Conservation (phyloP, 129 eudicot genomes). For the carrot (Daucus carota) region DNA sequence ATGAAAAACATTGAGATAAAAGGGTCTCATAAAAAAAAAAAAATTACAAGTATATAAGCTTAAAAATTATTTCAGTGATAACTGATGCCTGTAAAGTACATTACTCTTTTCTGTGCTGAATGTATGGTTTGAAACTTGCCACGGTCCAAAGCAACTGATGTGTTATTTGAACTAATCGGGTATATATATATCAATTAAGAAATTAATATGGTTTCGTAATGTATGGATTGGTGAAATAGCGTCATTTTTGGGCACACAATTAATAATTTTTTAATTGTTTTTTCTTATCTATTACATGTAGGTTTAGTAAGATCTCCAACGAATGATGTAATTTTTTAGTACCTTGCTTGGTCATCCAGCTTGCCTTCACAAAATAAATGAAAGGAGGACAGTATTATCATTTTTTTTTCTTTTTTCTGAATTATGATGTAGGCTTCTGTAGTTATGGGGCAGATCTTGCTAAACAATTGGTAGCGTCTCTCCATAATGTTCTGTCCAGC, state of each 20-base stretch:
- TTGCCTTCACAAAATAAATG: background rate
- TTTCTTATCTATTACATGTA: too few relatives aligned
- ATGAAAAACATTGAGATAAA: background rate
- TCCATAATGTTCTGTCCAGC: conserved; percentile 61
- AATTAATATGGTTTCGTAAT: background rate
- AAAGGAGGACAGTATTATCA: too few relatives aligned
- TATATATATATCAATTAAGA: background rate
- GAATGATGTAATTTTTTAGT: too few relatives aligned
- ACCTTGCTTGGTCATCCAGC: background rate
- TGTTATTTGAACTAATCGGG: background rate
- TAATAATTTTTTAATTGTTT: too few relatives aligned
- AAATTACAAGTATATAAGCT: background rate
- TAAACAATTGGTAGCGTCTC: conserved; percentile 55
- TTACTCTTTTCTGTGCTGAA: too few relatives aligned
- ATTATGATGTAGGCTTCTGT: conserved; percentile 54
- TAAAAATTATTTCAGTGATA: too few relatives aligned
- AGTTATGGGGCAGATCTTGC: conserved; percentile 74
- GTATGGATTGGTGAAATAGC: background rate
- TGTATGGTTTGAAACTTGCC: too few relatives aligned
- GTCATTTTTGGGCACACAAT: too few relatives aligned
- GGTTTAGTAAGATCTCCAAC: too few relatives aligned
- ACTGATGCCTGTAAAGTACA: background rate
- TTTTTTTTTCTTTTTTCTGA: conserved; percentile 1
- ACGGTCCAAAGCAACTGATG: background rate
- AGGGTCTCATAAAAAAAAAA: background rate